Conservation (phyloP, 257 asterid species). For the Buddleja alternifolia region DNA sequence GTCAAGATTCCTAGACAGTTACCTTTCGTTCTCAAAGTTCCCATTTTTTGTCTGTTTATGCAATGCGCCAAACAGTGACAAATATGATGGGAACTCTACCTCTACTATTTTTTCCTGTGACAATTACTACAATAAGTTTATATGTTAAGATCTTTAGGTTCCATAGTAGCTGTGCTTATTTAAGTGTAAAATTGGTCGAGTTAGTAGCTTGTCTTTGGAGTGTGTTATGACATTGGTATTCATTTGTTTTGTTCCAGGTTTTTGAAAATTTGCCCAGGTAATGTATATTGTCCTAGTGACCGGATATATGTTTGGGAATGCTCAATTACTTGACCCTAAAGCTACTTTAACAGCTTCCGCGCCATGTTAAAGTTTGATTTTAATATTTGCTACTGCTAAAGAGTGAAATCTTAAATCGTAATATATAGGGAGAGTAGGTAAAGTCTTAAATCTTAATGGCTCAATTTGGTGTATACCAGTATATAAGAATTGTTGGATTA, state of each 20-base stretch:
- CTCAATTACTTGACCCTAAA: too few relatives aligned
- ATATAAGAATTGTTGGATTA: too few relatives aligned
- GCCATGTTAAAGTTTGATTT: too few relatives aligned
- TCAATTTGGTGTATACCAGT: too few relatives aligned
- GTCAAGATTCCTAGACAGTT: too few relatives aligned
- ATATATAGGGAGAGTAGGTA: too few relatives aligned
- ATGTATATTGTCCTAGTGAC: constrained; percentile 99
- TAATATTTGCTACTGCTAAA: too few relatives aligned
- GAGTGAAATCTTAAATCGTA: too few relatives aligned
- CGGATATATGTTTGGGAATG: constrained; percentile 96
- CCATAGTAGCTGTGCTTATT: background rate
- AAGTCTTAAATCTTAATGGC: too few relatives aligned
- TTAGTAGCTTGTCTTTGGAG: constrained; percentile 19
- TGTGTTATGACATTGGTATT: constrained; percentile 27
- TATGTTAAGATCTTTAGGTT: background rate
- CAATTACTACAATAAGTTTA: constrained; percentile 80
- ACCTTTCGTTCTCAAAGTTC: too few relatives aligned
- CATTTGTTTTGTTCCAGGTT: constrained; percentile 52
- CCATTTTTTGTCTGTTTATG: too few relatives aligned
- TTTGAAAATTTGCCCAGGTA: constrained; percentile 97
- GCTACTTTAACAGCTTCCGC: too few relatives aligned
- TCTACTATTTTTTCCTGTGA: constrained; percentile 86
- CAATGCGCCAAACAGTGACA: constrained; percentile 97
- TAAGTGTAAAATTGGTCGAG: constrained; percentile 3
- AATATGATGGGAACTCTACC: constrained; percentile 98